Evolutionary conservation across 306 rosid species (phyloP).

Genomic region (Cucurbita moschata): DNA sequence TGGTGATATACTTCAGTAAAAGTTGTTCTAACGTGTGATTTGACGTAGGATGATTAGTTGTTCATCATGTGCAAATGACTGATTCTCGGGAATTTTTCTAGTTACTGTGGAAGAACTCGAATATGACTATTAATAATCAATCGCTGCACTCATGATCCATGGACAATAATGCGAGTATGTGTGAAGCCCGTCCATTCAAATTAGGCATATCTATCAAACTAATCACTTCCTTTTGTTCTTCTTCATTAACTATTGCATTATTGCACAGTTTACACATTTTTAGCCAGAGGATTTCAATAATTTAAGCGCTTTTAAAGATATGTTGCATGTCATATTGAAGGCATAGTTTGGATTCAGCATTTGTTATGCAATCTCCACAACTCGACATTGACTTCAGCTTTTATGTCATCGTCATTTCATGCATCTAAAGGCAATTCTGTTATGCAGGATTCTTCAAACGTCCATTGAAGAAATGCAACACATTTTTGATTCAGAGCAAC

Average conservation of each 20-base stretch:
- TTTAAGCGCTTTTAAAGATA: not conserved
- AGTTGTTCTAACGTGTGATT: not conserved
- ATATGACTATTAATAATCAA: not conserved
- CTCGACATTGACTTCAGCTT: not conserved
- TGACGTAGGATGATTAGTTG: not conserved
- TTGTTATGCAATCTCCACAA: not conserved
- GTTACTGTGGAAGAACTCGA: not conserved
- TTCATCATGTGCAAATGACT: not conserved
- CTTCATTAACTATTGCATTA: not conserved
- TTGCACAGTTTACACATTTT: not conserved
- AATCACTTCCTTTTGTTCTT: not conserved
- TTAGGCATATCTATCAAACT: not conserved
- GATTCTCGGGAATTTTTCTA: not conserved
- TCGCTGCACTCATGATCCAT: not conserved
- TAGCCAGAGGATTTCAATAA: not conserved
- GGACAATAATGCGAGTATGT: not conserved
- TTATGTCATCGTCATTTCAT: not conserved
- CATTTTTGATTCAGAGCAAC: constrained; percentile 52
- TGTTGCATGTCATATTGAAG: not conserved
- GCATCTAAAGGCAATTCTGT: constrained; percentile 1
- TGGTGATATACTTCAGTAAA: not conserved
- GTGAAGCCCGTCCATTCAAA: not conserved
- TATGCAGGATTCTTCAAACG: constrained; percentile 48
- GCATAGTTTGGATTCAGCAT: not conserved
- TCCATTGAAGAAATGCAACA: constrained; percentile 52